Evolutionary conservation across 1,284 basidiomycete species (phyloP).

Genomic region (Rhodofomes roseus): DNA sequence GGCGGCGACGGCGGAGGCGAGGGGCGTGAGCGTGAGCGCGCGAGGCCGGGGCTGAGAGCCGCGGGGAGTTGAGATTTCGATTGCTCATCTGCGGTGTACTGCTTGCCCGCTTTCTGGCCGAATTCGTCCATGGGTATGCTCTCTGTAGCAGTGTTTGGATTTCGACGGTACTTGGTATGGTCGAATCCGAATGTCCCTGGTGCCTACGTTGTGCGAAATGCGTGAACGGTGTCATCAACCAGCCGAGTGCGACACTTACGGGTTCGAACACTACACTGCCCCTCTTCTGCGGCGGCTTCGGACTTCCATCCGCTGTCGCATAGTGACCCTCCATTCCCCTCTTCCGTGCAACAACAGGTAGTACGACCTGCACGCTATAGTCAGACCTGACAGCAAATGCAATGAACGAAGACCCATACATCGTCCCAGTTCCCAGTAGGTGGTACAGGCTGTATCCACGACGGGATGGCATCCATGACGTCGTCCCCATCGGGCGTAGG

Average conservation of each 20-base stretch:
- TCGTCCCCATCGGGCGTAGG: slow-evolving; percentile 51
- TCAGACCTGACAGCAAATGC: background rate
- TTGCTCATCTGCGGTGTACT: slow-evolving; percentile 28
- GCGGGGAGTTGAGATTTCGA: slow-evolving; percentile 25
- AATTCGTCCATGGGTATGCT: slow-evolving; percentile 67
- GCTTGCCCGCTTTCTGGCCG: slow-evolving; percentile 33
- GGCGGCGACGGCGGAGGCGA: slow-evolving; percentile 44
- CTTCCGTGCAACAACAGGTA: slow-evolving; percentile 79
- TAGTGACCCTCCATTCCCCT: slow-evolving; percentile 71
- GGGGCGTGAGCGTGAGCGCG: slow-evolving; percentile 14
- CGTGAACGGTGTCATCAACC: background rate
- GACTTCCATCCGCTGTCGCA: slow-evolving; percentile 59
- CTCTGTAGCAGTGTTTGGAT: slow-evolving; percentile 32
- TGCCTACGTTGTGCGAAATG: slow-evolving; percentile 41
- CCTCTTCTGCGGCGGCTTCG: slow-evolving; percentile 41
- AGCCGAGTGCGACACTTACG: slow-evolving; percentile 32
- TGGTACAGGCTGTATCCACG: slow-evolving; percentile 70
- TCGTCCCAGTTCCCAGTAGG: slow-evolving; percentile 75
- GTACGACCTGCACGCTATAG: slow-evolving; percentile 42
- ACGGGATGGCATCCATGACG: slow-evolving; percentile 65
- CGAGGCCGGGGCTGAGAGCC: slow-evolving; percentile 7
- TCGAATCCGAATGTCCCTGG: slow-evolving; percentile 81
- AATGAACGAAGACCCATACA: slow-evolving; percentile 30
- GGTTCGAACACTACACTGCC: slow-evolving; percentile 38
- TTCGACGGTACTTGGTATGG: slow-evolving; percentile 57